Evolutionary conservation across 177 flowering plant species (phyloP), one percentile per base, ranked within the genome.

Genomic region (Tripterygium wilfordii): DNA sequence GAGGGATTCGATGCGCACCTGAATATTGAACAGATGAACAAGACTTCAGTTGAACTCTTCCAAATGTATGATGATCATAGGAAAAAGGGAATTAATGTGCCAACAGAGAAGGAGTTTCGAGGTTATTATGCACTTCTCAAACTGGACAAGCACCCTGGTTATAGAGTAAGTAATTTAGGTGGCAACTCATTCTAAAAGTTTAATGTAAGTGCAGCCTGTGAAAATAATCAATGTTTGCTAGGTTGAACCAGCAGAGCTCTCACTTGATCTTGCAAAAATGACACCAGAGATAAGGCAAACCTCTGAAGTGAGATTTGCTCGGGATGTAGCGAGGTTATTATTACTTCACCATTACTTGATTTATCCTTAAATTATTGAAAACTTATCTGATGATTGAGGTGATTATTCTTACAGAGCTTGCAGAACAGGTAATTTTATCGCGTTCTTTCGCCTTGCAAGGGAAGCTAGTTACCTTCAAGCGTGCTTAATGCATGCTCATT

Each of bases 1-100:
- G 97, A 89, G 74, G 99, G 97, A 25, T 94, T 94, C 65, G 99
- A 94, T 80, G 96, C 99, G 5, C 99, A 94, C 60, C 92, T 94
- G 42, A 94, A 90, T 64, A 94, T 94, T 60, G 99, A 94, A 60
- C 97, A 94, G 69, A 94, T 94, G 99, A 90, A 94, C 71, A 89
- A 94, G 69, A 76, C 97, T 43, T 87, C 97, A 8, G 99, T 87
- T 46, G 99, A 94, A 40, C 65, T 94, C 60, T 94, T 94, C 61
- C 96, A 94, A 62, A 51, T 94, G 77, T 94, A 94, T 60, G 95
- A 94, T 63, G 97, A 94, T 58, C 95, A 94, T 66, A 73, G 92
- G 69, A 94, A 90, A 68, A 94, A 71, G 46, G 99, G 96, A 61
- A 68, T 67, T 23, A 45, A 49, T 66, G 54, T 90, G 14, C 69